Conservation (phyloP, 306 rosid species). For the Cicer arietinum region DNA sequence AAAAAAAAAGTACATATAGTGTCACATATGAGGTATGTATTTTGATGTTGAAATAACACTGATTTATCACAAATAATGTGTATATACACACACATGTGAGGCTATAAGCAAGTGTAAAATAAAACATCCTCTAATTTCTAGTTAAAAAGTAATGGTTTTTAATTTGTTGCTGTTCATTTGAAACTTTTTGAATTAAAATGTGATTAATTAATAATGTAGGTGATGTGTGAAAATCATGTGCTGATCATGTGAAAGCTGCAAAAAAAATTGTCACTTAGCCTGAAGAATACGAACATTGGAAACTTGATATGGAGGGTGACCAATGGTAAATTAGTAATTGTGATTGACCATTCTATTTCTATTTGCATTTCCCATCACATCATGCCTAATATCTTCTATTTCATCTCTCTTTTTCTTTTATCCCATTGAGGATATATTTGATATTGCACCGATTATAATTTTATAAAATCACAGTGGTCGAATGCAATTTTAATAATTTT, state of each 20-base stretch:
- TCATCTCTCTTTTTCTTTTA: not conserved
- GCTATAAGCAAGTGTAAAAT: not conserved
- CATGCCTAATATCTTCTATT: not conserved
- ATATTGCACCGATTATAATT: too few species aligned
- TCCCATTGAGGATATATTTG: too few species aligned
- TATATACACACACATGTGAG: not conserved
- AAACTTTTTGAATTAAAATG: conserved; percentile 8
- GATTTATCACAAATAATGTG: too few species aligned
- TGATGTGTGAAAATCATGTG: conserved; percentile 26
- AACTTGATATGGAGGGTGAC: not conserved
- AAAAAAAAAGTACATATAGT: too few species aligned
- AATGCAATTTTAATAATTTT: too few species aligned
- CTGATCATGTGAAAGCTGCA: conserved; percentile 22
- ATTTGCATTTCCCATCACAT: not conserved
- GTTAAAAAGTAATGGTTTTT: not conserved
- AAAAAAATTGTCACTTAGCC: not conserved
- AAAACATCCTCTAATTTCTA: not conserved
- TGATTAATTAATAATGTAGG: not conserved
- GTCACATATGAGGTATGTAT: too few species aligned
- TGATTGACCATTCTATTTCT: not conserved
- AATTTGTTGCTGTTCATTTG: not conserved
- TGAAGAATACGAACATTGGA: not conserved
- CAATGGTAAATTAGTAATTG: not conserved
- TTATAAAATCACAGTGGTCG: too few species aligned
- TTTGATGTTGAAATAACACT: too few species aligned